Percentiles rank a stretch among this genome's conserved stretches.
These are phyloP conservation scores for Penicillium italicum DNA, from an alignment of 2,329 filamentous ascomycete genomes.

Conservation along the genomic window DNA sequence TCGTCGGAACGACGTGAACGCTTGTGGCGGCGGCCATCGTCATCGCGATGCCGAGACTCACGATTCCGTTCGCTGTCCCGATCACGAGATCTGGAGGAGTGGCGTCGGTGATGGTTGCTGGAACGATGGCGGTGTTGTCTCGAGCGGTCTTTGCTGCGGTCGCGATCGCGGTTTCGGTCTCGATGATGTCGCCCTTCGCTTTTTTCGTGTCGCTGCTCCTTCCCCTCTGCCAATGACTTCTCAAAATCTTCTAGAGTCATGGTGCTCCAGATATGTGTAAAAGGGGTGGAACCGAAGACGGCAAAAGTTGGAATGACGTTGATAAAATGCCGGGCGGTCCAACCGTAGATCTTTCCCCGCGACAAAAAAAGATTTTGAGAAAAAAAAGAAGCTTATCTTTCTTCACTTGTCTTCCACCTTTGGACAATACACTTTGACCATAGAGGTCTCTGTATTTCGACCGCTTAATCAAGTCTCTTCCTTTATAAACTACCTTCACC, in stretches of 20 bases:
- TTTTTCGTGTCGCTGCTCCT: constrained; percentile 37
- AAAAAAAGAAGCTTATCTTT: constrained; percentile 21
- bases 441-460: background rate
- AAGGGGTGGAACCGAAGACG: constrained; percentile 18
- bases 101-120: constrained; percentile 44
- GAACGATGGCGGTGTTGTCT: constrained; percentile 30
- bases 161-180: constrained; percentile 30
- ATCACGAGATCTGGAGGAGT: constrained; percentile 38
- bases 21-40: constrained; percentile 61
- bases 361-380: constrained; percentile 28
- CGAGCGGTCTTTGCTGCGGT: constrained; percentile 43
- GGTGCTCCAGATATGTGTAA: constrained; percentile 13
- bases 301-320: constrained; percentile 34
- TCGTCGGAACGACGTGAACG: constrained; percentile 57
- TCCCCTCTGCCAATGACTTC: constrained; percentile 64
- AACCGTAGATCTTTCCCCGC: constrained; percentile 31
- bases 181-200: constrained; percentile 37
- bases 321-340: constrained; percentile 29
- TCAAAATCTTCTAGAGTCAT: constrained; percentile 73
- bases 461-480: background rate
- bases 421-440: background rate
- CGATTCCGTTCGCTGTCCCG: constrained; percentile 34
- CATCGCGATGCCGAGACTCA: constrained; percentile 45
- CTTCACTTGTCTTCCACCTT: constrained; percentile 5
- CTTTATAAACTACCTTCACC: constrained; percentile 12